A percentile compares a stretch with the other conserved stretches of the same genome.
Evolutionary conservation across 1,284 basidiomycete genomes (phyloP).

Genomic region (Trichosporon sp.): DNA sequence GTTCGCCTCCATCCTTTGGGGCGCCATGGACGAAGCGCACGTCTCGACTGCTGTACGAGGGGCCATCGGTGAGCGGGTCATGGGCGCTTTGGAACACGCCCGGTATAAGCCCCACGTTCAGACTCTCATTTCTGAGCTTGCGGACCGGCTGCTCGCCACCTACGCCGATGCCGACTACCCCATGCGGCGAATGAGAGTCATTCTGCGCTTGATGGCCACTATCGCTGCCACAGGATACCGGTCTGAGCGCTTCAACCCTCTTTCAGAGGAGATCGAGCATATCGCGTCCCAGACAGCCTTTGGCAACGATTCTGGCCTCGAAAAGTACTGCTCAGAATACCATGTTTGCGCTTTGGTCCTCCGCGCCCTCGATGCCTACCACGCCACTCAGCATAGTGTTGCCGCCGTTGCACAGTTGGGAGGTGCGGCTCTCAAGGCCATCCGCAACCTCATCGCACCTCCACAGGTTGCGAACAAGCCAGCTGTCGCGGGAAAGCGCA

Average conservation of each 20-base stretch:
- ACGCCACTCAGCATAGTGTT: conserved; percentile 9
- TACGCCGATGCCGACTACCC: conserved; percentile 36
- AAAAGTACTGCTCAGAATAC: conserved; percentile 26
- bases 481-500: neutral
- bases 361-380: conserved; percentile 30
- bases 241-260: conserved; percentile 21
- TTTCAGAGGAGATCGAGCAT: neutral
- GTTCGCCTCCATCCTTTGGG: conserved; percentile 5
- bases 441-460: conserved; percentile 30
- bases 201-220: conserved; percentile 15
- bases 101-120: conserved; percentile 29
- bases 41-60: conserved; percentile 13
- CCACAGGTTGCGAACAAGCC: neutral
- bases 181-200: conserved; percentile 28
- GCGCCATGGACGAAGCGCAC: neutral
- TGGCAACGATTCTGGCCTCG: conserved; percentile 22
- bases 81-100: conserved; percentile 24
- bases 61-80: conserved; percentile 29
- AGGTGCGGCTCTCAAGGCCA: conserved; percentile 21
- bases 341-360: conserved; percentile 24
- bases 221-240: conserved; percentile 23
- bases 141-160: conserved; percentile 24
- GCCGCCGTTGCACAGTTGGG: conserved; percentile 18
- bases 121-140: conserved; percentile 23
- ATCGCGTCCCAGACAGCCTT: conserved; percentile 8